Percentiles rank a stretch among this genome's conserved stretches.
Conservation (phyloP, 805 yeast genomes). For the Torulaspora maleeae region DNA sequence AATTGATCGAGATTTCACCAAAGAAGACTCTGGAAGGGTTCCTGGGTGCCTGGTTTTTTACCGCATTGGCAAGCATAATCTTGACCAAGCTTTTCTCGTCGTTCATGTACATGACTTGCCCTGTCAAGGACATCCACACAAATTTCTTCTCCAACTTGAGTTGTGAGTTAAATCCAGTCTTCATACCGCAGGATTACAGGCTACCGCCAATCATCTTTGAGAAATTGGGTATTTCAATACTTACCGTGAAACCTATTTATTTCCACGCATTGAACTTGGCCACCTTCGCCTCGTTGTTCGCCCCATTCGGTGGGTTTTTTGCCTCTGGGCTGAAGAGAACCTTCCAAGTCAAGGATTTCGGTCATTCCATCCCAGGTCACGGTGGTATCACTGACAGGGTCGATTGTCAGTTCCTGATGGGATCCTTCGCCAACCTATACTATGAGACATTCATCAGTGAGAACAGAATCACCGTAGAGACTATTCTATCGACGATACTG, state of each 20-base stretch:
- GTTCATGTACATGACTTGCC: conserved; percentile 79
- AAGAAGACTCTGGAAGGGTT: conserved; percentile 98
- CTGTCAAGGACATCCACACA: conserved; percentile 63
- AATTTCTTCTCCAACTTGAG: conserved; percentile 56
- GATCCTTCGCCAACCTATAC: conserved; percentile 86
- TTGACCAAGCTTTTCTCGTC: conserved; percentile 61
- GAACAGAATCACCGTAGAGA: conserved; percentile 65
- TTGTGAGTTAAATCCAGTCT: conserved; percentile 88
- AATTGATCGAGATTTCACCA: conserved; percentile 88
- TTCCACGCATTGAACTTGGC: conserved; percentile 83
- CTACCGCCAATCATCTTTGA: conserved; percentile 65
- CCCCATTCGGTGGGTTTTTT: conserved; percentile 98
- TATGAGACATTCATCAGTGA: conserved; percentile 86
- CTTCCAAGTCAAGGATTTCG: conserved; percentile 93
- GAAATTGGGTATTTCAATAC: conserved; percentile 41
- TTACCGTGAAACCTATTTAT: conserved; percentile 79
- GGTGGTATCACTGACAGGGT: conserved; percentile 97
- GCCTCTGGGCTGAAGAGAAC: conserved; percentile 97
- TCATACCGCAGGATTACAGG: conserved; percentile 70
- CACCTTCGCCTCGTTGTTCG: conserved; percentile 92
- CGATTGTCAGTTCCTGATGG: conserved; percentile 98
- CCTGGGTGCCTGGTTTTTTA: conserved; percentile 95
- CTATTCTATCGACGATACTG: conserved; percentile 69
- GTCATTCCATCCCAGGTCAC: conserved; percentile 98
- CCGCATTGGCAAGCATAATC: conserved; percentile 66